Conservation (phyloP, 441 rosid species). For the Gossypium laxum region DNA sequence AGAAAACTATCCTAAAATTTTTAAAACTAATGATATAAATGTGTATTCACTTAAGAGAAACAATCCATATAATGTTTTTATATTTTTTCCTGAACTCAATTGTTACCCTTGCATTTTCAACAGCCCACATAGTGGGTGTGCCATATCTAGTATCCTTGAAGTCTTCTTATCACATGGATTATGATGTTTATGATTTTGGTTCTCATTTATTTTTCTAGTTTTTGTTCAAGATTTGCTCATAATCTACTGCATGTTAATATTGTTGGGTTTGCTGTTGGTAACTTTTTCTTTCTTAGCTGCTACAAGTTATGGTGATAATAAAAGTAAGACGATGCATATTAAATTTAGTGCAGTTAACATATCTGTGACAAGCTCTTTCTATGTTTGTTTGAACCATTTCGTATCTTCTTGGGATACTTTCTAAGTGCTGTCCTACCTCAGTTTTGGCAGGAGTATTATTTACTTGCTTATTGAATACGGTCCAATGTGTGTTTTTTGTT, state of each 20-base stretch:
- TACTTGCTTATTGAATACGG: neutral
- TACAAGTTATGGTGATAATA: neutral
- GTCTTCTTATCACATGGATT: constrained; percentile 2
- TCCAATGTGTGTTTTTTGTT: neutral
- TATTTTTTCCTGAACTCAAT: too few species aligned
- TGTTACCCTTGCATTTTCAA: too few species aligned
- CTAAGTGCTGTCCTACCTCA: neutral
- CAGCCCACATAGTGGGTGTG: too few species aligned
- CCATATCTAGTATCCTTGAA: neutral
- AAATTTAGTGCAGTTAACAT: neutral
- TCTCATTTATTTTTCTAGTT: neutral
- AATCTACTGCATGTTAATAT: neutral
- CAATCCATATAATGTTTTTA: too few species aligned
- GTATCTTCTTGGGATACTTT: neutral
- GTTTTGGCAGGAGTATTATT: neutral
- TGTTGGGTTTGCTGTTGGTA: neutral
- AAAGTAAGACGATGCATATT: neutral
- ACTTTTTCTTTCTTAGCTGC: neutral
- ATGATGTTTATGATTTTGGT: neutral
- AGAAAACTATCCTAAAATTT: too few species aligned
- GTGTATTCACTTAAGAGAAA: too few species aligned
- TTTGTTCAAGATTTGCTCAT: neutral
- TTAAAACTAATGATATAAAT: too few species aligned
- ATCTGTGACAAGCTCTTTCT: neutral
- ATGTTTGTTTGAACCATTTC: neutral